These are phyloP conservation scores for Gossypium australe DNA, from an alignment of 345 rosid species.

Conservation along the genomic window DNA sequence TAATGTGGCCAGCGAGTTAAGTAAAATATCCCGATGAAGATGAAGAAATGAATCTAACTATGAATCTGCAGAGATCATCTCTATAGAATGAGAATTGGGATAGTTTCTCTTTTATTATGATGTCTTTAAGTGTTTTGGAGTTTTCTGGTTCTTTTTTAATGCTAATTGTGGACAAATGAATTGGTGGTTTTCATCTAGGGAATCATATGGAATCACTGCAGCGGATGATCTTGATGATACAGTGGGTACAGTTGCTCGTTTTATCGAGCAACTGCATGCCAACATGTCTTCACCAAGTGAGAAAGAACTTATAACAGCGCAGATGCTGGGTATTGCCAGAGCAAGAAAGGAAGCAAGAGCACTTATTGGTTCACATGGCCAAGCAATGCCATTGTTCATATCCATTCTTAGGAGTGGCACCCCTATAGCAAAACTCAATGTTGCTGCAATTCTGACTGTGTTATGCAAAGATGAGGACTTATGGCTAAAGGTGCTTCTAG, in stretches of 20 bases:
- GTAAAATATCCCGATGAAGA: background rate
- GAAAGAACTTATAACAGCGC: constrained; percentile 69
- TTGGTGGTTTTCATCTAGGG: constrained; percentile 33
- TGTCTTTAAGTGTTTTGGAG: background rate
- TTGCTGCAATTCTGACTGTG: constrained; percentile 53
- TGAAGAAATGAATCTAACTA: background rate
- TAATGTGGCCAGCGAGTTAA: background rate
- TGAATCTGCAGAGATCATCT: background rate
- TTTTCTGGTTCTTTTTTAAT: background rate
- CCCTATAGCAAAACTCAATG: constrained; percentile 56
- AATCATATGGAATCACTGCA: constrained; percentile 36
- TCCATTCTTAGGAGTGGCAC: constrained; percentile 74
- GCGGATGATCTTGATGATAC: constrained; percentile 54
- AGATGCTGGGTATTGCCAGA: constrained; percentile 59
- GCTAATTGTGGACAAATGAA: background rate
- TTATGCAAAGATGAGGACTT: constrained; percentile 17
- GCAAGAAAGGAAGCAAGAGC: constrained; percentile 68
- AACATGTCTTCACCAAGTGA: constrained; percentile 58
- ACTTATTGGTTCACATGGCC: constrained; percentile 62
- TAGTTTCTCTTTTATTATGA: background rate
- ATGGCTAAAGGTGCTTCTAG: constrained; percentile 59
- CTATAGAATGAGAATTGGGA: background rate
- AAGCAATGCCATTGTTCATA: constrained; percentile 83
- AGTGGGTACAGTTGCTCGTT: constrained; percentile 55
- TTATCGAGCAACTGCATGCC: constrained; percentile 72